A percentile compares a stretch with the other conserved stretches of the same genome.
phyloP scores from a whole-genome alignment of 169 alveolate genomes.

The Nephromyces sp. region DNA sequence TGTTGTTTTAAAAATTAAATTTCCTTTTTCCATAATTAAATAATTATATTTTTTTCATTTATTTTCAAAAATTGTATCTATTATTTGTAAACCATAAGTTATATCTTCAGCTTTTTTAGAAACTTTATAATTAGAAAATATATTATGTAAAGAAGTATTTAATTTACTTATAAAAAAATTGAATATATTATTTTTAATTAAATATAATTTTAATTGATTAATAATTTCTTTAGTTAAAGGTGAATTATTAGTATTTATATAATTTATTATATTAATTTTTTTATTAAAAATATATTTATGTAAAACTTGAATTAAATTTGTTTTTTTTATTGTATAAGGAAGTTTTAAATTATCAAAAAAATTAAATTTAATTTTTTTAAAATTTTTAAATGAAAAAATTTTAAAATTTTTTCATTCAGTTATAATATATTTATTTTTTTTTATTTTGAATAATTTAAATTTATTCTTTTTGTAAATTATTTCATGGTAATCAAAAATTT shows the following conservation, averaged over 20 bases:
- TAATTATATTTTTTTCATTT: background rate
- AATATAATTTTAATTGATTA: background rate
- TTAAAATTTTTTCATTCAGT: constrained; percentile 1
- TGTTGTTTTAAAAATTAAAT: constrained; percentile 14
- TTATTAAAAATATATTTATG: background rate
- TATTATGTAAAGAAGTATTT: constrained; percentile 18
- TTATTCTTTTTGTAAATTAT: constrained; percentile 11
- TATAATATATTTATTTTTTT: constrained; percentile 19
- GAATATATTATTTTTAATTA: background rate
- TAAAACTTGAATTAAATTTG: background rate
- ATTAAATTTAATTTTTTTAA: constrained; percentile 4
- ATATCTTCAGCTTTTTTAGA: constrained; percentile 18
- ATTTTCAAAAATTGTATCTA: constrained; percentile 27
- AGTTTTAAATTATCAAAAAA: constrained; percentile 3
- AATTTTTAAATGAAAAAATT: background rate
- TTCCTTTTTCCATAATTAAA: constrained; percentile 14
- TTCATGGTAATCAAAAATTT: constrained; percentile 3
- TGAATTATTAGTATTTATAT: constrained; percentile 3
- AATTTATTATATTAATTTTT: background rate
- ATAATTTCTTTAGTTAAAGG: background rate
- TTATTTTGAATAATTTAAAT: constrained; percentile 10
- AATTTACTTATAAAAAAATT: background rate
- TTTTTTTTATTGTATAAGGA: background rate
- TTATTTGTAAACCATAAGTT: constrained; percentile 10
- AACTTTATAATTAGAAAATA: constrained; percentile 13